Evolutionary conservation across 2,329 filamentous ascomycete species (phyloP).

Genomic region (Zymoseptoria ardabiliae): DNA sequence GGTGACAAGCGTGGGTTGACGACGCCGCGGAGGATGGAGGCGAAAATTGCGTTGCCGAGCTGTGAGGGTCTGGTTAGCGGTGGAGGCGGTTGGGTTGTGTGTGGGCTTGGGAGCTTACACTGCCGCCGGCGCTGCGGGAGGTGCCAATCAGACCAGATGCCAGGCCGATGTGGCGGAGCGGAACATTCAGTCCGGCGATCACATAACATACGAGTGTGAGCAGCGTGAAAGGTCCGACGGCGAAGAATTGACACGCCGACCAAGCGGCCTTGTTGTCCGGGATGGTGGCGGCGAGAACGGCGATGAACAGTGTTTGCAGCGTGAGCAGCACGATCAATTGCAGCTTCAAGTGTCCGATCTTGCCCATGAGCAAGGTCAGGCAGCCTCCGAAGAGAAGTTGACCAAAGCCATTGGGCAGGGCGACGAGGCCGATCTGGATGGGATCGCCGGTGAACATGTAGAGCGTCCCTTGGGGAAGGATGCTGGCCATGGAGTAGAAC

Average conservation of each 20-base stretch:
- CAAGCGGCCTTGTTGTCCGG: background rate
- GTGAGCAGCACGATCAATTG: background rate
- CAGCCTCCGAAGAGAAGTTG: background rate
- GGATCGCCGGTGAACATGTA: conserved; percentile 4
- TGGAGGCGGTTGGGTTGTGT: background rate
- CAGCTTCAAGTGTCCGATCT: background rate
- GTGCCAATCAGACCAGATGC: background rate
- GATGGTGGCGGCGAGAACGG: background rate
- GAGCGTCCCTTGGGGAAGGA: conserved; percentile 5
- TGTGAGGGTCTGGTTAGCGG: background rate
- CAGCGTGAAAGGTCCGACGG: background rate
- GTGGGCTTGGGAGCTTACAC: background rate
- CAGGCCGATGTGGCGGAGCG: background rate
- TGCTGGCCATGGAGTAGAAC: conserved; percentile 4
- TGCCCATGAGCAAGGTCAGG: background rate
- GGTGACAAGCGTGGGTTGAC: background rate
- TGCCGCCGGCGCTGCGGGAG: background rate
- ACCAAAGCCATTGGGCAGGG: background rate
- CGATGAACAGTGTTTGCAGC: background rate
- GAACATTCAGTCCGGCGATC: background rate
- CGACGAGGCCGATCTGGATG: conserved; percentile 7
- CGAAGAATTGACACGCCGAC: background rate
- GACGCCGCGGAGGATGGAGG: background rate
- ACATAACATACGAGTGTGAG: background rate
- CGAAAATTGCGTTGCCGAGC: background rate